Conservation (phyloP, 2,329 filamentous ascomycete genomes). For the Sporothrix pseudoabietina region DNA sequence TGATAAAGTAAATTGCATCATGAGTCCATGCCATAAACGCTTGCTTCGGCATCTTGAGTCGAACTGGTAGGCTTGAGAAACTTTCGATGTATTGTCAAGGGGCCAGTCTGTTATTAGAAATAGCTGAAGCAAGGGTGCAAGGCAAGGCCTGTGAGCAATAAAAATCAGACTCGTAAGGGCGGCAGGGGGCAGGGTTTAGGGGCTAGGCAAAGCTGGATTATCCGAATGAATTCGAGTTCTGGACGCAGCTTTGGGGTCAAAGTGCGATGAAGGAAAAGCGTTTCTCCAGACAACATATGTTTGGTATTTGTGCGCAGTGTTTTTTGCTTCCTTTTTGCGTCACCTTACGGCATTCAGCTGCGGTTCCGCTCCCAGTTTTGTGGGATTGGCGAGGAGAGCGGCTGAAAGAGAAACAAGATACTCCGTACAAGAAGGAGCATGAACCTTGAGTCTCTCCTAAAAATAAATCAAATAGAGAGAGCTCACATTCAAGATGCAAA, state of each 20-base stretch:
- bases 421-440: neutral
- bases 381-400: neutral
- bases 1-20: neutral
- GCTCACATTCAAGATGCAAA: neutral
- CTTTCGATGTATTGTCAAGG: neutral
- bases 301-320: neutral
- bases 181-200: neutral
- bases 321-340: neutral
- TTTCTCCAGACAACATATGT: neutral
- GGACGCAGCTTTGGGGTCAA: neutral
- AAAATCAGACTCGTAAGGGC: neutral
- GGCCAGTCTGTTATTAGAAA: neutral
- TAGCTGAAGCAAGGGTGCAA: neutral
- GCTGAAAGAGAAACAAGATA: neutral
- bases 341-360: neutral
- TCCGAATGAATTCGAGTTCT: neutral
- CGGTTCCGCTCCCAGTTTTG: neutral
- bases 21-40: neutral
- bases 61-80: neutral
- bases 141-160: neutral
- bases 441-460: neutral
- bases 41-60: slow-evolving; percentile 3
- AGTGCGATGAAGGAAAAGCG: neutral
- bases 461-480: neutral
- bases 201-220: neutral